Evolutionary conservation across 495 filamentous ascomycete species (phyloP), one percentile per base, ranked within the genome.

Genomic region (Cudoniella acicularis): DNA sequence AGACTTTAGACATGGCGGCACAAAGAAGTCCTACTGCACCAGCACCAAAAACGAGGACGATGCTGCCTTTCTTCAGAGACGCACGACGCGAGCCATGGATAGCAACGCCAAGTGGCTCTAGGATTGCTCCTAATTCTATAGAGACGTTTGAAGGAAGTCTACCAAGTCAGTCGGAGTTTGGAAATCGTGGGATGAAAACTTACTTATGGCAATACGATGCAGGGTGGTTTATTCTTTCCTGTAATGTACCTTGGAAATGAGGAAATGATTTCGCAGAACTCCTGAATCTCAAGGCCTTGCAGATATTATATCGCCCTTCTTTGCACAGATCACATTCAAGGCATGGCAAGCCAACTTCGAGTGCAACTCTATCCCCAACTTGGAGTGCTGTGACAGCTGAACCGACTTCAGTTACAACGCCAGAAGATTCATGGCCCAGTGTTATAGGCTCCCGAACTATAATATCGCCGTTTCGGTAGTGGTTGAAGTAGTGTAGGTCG

Each of bases 331-430:
- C 74, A 69, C 90, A 95, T 46, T 75, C 63, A 23, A 79, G 79
- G 67, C 90, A 95, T n/a, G 89, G 88, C 9, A 90, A 72, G n/a
- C 89, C 89, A 65, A 91, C 87, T 75, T 94, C 90, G 17, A 94
- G 75, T 0, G 88, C 89, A n/a, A 94, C 88, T 23, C 82, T 81
- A 68, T 94, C 90, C 36, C 89, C 90, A 62, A 72, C 48, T 25
- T 71, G 64, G 13, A 87, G 63, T 10, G 61, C 46, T 0, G 72
- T 70, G 20, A 81, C 75, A n/a, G 26, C 61, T 1, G 77, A 64
- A n/a, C 79, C 81, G 17, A 84, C 73, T 24, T 77, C 79, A 1
- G 73, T 77, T 25, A 87, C 73, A 3, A 83, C 61, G 42, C 84
- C 84, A 25, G 81, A 76, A 2, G 81, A 84, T 63, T 86, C 84